Percentiles rank a stretch among this genome's conserved stretches.
These are phyloP conservation scores for Acorus gramineus DNA, from an alignment of 106 monocot species.

Conservation along the genomic window DNA sequence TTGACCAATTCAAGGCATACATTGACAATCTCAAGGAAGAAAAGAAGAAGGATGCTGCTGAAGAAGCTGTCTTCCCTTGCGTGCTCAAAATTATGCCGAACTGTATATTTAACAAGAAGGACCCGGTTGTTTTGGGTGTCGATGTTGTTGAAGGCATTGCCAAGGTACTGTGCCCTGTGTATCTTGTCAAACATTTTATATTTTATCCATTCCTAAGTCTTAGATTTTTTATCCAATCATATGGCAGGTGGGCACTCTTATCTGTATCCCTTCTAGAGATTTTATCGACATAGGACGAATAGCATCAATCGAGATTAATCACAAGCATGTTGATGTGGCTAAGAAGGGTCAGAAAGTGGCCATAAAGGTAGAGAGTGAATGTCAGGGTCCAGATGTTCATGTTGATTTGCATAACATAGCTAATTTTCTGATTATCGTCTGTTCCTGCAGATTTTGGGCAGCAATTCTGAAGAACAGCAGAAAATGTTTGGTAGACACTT, in stretches of 20 bases:
- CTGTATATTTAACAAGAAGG: constrained; percentile 93
- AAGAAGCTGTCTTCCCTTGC: constrained; percentile 94
- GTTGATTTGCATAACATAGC: background rate
- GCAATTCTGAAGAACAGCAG: constrained; percentile 64
- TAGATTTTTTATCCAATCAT: background rate
- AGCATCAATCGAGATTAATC: constrained; percentile 82
- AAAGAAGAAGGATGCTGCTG: constrained; percentile 86
- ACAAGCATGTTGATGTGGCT: constrained; percentile 80
- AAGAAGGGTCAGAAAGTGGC: constrained; percentile 92
- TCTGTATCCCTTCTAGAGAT: constrained; percentile 69
- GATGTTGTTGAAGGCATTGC: constrained; percentile 80
- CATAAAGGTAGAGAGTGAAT: constrained; percentile 50
- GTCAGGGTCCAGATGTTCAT: background rate
- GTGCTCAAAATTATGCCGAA: constrained; percentile 89
- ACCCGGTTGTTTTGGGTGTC: constrained; percentile 93
- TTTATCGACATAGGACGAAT: constrained; percentile 88
- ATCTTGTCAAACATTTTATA: background rate
- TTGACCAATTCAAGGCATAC: constrained; percentile 97
- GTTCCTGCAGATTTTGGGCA: constrained; percentile 43
- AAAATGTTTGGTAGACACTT: constrained; percentile 86
- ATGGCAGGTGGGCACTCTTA: constrained; percentile 75
- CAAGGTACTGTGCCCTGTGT: constrained; percentile 32
- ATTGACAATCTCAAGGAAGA: constrained; percentile 79
- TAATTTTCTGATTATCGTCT: background rate
- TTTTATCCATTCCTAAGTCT: constrained; percentile 1